Evolutionary conservation across 306 rosid genomes (phyloP).

Genomic region (Cicer judaicum): DNA sequence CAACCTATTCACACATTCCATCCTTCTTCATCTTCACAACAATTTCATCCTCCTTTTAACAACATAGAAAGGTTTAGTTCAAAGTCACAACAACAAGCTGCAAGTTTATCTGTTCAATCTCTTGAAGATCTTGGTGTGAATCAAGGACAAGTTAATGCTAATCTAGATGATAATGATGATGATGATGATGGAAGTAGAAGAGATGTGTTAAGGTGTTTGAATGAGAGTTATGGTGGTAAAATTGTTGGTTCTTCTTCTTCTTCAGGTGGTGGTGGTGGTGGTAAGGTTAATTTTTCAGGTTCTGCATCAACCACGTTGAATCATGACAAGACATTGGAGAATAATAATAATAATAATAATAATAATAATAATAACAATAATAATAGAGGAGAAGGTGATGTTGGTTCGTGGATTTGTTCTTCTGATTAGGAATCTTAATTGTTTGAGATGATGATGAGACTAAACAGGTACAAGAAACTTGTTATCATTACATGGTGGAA

Average conservation of each 20-base stretch:
- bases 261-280: conserved; percentile 8
- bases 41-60: conserved; percentile 37
- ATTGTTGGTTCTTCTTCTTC: conserved; percentile 14
- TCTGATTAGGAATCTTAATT: conserved; percentile 52
- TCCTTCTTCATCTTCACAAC: conserved; percentile 33
- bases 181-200: neutral
- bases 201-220: no score
- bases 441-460: conserved; percentile 26
- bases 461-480: conserved; percentile 40
- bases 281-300: conserved; percentile 51
- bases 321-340: conserved; percentile 53
- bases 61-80: conserved; percentile 41
- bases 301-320: conserved; percentile 53
- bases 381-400: conserved; percentile 60
- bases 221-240: neutral
- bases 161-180: conserved; percentile 7
- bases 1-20: conserved; percentile 56
- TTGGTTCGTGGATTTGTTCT: conserved; percentile 79
- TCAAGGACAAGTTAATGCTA: conserved; percentile 41
- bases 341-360: conserved; percentile 7
- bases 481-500: conserved; percentile 53
- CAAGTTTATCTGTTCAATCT: conserved; percentile 42
- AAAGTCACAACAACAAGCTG: conserved; percentile 35
- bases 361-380: neutral
- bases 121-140: conserved; percentile 50